Percentiles rank a stretch among this genome's conserved stretches.
Conservation (phyloP, 1,284 basidiomycete species). For the Heterobasidion annosum region DNA sequence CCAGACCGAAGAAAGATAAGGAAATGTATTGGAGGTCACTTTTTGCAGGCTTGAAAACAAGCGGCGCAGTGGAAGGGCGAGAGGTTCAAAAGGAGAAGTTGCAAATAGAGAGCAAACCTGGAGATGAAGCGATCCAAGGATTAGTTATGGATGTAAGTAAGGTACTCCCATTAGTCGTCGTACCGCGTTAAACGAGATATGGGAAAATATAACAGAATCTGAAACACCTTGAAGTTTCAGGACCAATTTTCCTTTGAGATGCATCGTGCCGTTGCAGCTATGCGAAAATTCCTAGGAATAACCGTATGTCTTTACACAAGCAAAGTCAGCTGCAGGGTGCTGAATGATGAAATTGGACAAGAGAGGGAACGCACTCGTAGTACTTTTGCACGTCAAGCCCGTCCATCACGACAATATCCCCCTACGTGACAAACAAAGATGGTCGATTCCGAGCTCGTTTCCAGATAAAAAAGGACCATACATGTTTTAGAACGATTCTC, state of each 20-base stretch:
- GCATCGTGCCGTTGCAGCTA: conserved; percentile 43
- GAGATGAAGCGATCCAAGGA: no score
- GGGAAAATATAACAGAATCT: no score
- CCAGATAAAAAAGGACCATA: conserved; percentile 23
- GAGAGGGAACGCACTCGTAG: conserved; percentile 52
- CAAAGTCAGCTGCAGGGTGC: background rate
- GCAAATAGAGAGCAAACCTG: no score
- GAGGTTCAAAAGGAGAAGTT: no score
- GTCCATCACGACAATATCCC: conserved; percentile 70
- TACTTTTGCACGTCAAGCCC: conserved; percentile 53
- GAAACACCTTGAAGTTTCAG: background rate
- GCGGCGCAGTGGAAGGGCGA: no score
- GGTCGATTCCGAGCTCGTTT: background rate
- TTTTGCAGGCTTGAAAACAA: no score
- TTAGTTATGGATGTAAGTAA: no score
- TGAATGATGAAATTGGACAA: background rate
- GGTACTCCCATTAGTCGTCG: no score
- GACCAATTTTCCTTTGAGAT: conserved; percentile 16
- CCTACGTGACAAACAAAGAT: conserved; percentile 28
- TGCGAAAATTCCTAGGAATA: conserved; percentile 39
- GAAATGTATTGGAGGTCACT: no score
- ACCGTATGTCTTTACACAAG: conserved; percentile 33
- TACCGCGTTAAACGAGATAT: no score
- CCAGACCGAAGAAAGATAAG: no score
- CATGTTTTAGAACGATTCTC: conserved; percentile 56